Conservation (phyloP, 164 flowering plant genomes). For the Magnolia changhungtana region DNA sequence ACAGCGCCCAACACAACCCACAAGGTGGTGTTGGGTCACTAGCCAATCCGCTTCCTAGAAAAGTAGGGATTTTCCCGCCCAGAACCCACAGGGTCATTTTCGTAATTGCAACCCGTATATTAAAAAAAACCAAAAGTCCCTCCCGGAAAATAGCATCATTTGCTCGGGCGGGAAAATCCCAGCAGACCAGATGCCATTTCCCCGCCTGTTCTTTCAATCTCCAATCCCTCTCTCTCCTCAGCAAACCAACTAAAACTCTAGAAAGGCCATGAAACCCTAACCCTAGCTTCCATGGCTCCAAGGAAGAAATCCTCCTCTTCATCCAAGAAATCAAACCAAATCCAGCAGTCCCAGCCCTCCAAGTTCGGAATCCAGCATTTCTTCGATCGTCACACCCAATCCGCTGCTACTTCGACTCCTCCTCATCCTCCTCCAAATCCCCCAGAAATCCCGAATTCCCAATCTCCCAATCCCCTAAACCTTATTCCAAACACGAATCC, state of each 20-base stretch:
- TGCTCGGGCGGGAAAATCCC: slow-evolving; percentile 4
- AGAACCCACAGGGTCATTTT: no score
- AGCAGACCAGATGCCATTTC: not conserved
- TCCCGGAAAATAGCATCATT: not conserved
- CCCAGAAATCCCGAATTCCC: slow-evolving; percentile 7
- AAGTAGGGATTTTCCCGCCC: no score
- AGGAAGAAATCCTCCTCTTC: slow-evolving; percentile 52
- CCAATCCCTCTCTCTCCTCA: not conserved
- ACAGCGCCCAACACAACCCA: no score
- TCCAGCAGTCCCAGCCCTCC: slow-evolving; percentile 49
- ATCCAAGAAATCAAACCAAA: slow-evolving; percentile 46
- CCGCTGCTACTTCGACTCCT: slow-evolving; percentile 11
- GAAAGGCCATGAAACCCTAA: not conserved
- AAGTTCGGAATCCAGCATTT: slow-evolving; percentile 93
- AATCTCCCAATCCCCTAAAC: slow-evolving; percentile 10
- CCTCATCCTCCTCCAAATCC: slow-evolving; percentile 4
- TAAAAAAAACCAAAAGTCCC: not conserved
- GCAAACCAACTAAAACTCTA: not conserved
- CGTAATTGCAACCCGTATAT: no score
- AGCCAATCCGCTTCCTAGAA: no score
- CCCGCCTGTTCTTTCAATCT: not conserved
- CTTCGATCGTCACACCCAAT: slow-evolving; percentile 81
- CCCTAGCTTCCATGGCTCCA: slow-evolving; percentile 55
- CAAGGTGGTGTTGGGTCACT: no score
- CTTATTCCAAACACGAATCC: slow-evolving; percentile 30